Evolutionary conservation across 2,329 filamentous ascomycete genomes (phyloP).

Genomic region (Raffaelea ambrosiae): DNA sequence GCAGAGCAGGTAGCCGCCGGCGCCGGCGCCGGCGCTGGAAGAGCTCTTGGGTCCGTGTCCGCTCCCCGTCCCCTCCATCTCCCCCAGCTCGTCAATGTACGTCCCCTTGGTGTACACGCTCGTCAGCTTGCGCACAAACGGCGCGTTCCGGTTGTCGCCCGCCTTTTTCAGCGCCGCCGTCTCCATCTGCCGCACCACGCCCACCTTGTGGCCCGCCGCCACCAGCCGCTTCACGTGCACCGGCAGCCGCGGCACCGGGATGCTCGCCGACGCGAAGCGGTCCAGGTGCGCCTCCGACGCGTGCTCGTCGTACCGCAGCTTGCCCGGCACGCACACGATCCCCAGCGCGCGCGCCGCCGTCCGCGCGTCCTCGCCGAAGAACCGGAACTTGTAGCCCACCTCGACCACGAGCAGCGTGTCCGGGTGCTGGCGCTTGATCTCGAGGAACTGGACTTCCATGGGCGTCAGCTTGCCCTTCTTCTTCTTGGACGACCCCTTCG

Average conservation of each 20-base stretch:
- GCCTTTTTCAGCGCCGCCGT: conserved; percentile 93
- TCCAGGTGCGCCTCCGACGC: conserved; percentile 86
- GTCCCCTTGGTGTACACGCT: conserved; percentile 98
- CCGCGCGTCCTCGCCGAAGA: conserved; percentile 92
- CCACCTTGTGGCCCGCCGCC: conserved; percentile 88
- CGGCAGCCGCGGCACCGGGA: conserved; percentile 82
- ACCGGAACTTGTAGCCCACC: conserved; percentile 95
- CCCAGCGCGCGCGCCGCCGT: conserved; percentile 82
- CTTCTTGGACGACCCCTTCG: conserved; percentile 50
- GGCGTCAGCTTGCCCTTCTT: conserved; percentile 80
- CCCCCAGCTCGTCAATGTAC: conserved; percentile 89
- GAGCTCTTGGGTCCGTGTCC: conserved; percentile 14
- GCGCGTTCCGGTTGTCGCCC: conserved; percentile 86
- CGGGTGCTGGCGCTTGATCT: conserved; percentile 85
- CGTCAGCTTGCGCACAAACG: conserved; percentile 86
- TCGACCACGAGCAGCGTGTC: conserved; percentile 89
- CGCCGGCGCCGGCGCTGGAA: conserved; percentile 33
- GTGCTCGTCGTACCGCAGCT: conserved; percentile 89
- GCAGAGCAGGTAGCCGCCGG: conserved; percentile 84
- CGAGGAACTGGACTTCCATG: conserved; percentile 86
- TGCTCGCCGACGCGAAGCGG: conserved; percentile 89
- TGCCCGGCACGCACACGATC: conserved; percentile 95
- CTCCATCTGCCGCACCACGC: conserved; percentile 88
- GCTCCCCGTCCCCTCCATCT: conserved; percentile 49
- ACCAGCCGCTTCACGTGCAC: conserved; percentile 93